Evolutionary conservation across 192 early-diverging fungal species (phyloP).

Genomic region (Pilaira anomala): DNA sequence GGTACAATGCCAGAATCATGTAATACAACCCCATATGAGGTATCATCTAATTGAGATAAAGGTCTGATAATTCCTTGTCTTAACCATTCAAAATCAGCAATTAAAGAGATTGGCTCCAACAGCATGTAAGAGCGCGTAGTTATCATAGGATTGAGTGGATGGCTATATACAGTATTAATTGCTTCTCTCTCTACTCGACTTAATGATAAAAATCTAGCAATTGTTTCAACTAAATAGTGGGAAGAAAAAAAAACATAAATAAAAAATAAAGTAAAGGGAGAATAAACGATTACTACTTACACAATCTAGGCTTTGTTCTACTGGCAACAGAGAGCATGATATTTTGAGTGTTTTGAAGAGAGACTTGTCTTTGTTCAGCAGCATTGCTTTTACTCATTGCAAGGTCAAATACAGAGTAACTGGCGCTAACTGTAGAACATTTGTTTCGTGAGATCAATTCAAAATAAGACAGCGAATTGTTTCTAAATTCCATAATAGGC

Average conservation of each 20-base stretch:
- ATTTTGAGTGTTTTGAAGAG: constrained; percentile 50
- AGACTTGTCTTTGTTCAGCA: constrained; percentile 15
- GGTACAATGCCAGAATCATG: constrained; percentile 73
- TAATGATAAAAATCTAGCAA: constrained; percentile 55
- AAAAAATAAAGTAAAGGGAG: no score
- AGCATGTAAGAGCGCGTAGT: constrained; percentile 78
- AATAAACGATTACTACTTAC: constrained; percentile 33
- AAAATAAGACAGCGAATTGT: constrained; percentile 61
- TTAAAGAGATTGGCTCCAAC: constrained; percentile 62
- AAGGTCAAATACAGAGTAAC: constrained; percentile 62
- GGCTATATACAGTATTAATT: constrained; percentile 71
- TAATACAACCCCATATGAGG: constrained; percentile 50
- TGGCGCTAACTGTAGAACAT: constrained; percentile 64
- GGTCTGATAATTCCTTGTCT: constrained; percentile 61
- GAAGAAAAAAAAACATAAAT: background rate
- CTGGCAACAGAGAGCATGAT: constrained; percentile 58
- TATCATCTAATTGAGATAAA: constrained; percentile 47
- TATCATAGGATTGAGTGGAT: constrained; percentile 74
- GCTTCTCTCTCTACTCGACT: constrained; percentile 64
- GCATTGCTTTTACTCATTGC: constrained; percentile 51
- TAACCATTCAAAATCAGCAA: constrained; percentile 61
- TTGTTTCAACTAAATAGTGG: constrained; percentile 45
- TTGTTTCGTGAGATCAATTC: constrained; percentile 67
- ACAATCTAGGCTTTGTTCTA: constrained; percentile 40
- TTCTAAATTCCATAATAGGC: constrained; percentile 54